phyloP scores from a whole-genome alignment of 2,329 filamentous ascomycete species.

The Hymenoscyphus infarciens region DNA sequence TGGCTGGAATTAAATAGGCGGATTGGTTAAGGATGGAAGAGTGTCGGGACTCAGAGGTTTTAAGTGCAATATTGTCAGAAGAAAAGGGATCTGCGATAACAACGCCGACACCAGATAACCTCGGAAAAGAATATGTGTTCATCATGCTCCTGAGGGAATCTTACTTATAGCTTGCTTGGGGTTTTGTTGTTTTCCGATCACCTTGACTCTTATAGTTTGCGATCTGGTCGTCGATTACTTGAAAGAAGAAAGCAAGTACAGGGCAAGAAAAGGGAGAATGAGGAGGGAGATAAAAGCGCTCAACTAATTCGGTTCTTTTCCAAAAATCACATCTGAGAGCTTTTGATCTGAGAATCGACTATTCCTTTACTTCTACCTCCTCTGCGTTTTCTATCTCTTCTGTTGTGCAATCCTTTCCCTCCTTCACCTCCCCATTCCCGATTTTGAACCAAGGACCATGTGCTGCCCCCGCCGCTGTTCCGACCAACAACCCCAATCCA shows the following conservation, averaged over 20 bases:
- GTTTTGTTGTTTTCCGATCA: background rate
- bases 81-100: background rate
- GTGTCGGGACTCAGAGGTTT: background rate
- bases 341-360: background rate
- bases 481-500: constrained; percentile 22
- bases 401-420: background rate
- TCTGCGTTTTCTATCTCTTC: constrained; percentile 11
- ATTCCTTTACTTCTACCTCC: constrained; percentile 7
- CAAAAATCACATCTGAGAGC: background rate
- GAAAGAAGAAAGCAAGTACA: background rate
- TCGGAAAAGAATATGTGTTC: background rate
- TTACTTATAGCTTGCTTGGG: background rate
- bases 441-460: constrained; percentile 30
- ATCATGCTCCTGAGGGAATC: background rate
- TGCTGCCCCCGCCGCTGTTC: constrained; percentile 21
- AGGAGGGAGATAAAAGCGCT: background rate
- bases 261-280: background rate
- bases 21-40: background rate
- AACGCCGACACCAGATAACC: background rate
- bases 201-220: background rate
- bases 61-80: background rate
- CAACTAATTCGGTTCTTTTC: background rate
- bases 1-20: background rate
- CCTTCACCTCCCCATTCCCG: constrained; percentile 5
- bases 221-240: background rate